Base-by-base conservation (phyloP, 164 flowering plant genomes). In the Sedum album region DNA sequence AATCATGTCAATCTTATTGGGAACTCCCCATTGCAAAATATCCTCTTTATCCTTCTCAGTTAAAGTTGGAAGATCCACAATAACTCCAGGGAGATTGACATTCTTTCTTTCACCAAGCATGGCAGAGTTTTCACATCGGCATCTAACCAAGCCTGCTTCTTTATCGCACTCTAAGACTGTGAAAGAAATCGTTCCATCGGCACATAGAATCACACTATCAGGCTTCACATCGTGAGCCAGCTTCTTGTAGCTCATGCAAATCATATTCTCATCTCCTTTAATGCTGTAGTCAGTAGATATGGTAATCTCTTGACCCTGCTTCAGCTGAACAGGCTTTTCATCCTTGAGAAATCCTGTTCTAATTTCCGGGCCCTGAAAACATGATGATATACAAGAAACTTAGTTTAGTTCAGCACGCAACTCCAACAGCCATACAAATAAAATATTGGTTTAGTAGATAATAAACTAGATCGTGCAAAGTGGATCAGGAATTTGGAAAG, bases 281-380 rank as follows among this genome's bases (percentile, higher is more conserved):
- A 90, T 71, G 82, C 67, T 73, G 48, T 90, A 90, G 73, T 90
- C 97, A 35, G 94, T 90, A 26, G 97, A 81, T 70, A 90, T 80
- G 65, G 87, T 85, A 74, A 90, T 88, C 73, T 88, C 90, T 67
- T 82, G 83, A 38, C 94, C 92, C 71, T 83, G 83, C 66, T 78
- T 82, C 53, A 90, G 81, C 21, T 81, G 85, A 46, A 90, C 70
- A 38, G 93, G 87, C 73, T 88, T 88, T 25, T 76, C 85, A 78
- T 90, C 97, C 77, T 90, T 88, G 73, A 90, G 74, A 79, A 90
- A 87, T 21, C 97, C 97, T 31, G 97, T 90, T 73, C 97, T 81
- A 60, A 90, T 90, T 80, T 90, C 97, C 20, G 97, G 97, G 25
- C 94, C 97, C 96, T 88, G 78, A 23, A 57, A 57, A 20, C 23